Conservation (phyloP, 371 early-diverging fungal genomes). For the Actinomortierella ambigua region DNA sequence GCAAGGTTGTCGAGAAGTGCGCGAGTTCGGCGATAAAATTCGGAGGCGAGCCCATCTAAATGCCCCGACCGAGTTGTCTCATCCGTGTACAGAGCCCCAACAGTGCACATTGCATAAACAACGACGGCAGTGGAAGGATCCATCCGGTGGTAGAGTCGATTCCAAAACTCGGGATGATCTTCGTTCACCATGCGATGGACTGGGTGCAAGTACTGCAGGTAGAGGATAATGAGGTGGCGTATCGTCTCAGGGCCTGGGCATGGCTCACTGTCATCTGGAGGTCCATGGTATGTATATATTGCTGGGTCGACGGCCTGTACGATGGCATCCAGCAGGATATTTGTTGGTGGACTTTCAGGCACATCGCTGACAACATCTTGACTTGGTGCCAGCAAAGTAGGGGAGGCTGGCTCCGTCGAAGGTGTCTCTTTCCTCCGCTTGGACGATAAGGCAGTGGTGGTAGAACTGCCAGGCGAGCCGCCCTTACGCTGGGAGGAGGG, state of each 20-base stretch:
- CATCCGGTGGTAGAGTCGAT: slow-evolving; percentile 23
- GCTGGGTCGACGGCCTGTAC: slow-evolving; percentile 10
- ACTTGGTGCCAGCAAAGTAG: too few relatives aligned
- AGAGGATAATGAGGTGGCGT: slow-evolving; percentile 20
- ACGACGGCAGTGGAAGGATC: slow-evolving; percentile 18
- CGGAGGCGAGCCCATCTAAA: slow-evolving; percentile 11
- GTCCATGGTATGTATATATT: slow-evolving; percentile 1
- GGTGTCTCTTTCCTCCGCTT: too few relatives aligned
- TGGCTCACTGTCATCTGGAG: slow-evolving; percentile 1
- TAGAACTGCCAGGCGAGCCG: too few relatives aligned
- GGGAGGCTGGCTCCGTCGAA: too few relatives aligned
- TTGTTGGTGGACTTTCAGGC: neutral
- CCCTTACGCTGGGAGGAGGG: too few relatives aligned
- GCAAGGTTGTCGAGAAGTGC: slow-evolving; percentile 9
- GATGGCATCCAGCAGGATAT: slow-evolving; percentile 17
- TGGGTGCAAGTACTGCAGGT: slow-evolving; percentile 29
- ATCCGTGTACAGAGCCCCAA: slow-evolving; percentile 19
- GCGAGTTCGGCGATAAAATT: slow-evolving; percentile 12
- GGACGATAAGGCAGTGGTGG: too few relatives aligned
- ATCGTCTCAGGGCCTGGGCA: slow-evolving; percentile 10
- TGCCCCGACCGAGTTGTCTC: slow-evolving; percentile 4
- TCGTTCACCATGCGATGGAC: slow-evolving; percentile 23
- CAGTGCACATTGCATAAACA: slow-evolving; percentile 39
- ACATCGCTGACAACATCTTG: too few relatives aligned
- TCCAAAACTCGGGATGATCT: slow-evolving; percentile 26